Percentiles rank a stretch among this genome's conserved stretches.
These are phyloP conservation scores for Calamus simplicifolius DNA, from an alignment of 176 grass and related monocot genomes.

Conservation along the genomic window DNA sequence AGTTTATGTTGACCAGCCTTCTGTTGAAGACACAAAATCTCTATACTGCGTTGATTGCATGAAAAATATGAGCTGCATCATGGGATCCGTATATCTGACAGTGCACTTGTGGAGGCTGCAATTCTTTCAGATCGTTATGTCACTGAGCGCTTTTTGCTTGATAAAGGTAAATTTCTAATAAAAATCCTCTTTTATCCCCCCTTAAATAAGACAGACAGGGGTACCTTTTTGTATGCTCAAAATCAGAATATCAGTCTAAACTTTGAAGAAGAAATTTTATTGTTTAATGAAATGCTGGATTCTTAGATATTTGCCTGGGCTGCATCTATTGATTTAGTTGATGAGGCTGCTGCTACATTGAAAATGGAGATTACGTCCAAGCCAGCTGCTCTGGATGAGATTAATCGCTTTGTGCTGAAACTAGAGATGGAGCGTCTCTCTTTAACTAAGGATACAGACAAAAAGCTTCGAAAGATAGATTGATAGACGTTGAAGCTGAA, in stretches of 20 bases:
- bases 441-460: conserved; percentile 95
- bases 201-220: no score
- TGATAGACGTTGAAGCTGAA: conserved; percentile 76
- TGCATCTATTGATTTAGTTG: conserved; percentile 97
- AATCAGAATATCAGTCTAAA: no score
- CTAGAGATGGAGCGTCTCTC: conserved; percentile 98
- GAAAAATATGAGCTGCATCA: conserved; percentile 97
- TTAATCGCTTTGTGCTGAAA: conserved; percentile 87
- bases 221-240: no score
- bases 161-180: conserved; percentile 59
- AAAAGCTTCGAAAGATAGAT: conserved; percentile 84
- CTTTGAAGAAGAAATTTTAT: no score
- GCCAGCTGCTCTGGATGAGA: conserved; percentile 94
- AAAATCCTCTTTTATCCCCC: background rate
- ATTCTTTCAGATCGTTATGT: conserved; percentile 90
- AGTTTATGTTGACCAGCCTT: conserved; percentile 91
- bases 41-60: conserved; percentile 70
- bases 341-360: conserved; percentile 92
- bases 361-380: conserved; percentile 99
- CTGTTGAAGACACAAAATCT: conserved; percentile 95
- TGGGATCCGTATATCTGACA: conserved; percentile 85
- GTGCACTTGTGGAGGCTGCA: conserved; percentile 77
- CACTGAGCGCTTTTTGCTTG: conserved; percentile 89
- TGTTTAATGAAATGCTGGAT: conserved; percentile 12
- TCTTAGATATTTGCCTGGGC: conserved; percentile 3